Evolutionary conservation across 2,329 filamentous ascomycete species (phyloP).

Genomic region (Fusarium keratoplasticum): DNA sequence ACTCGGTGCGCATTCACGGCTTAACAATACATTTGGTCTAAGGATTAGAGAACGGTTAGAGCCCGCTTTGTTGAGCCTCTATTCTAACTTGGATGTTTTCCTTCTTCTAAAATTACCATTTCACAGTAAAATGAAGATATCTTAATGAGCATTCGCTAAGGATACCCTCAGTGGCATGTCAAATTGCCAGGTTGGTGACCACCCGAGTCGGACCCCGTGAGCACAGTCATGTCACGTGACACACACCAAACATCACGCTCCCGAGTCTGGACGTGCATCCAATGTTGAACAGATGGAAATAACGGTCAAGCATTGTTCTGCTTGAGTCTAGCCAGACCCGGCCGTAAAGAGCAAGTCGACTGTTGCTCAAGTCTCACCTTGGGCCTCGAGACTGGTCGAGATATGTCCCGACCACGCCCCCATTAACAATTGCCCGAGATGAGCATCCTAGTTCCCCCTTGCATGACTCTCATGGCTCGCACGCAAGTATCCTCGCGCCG

Average conservation of each 20-base stretch:
- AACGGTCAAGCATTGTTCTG: conserved; percentile 11
- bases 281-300: not conserved
- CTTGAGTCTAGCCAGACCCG: not conserved
- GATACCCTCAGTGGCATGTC: not conserved
- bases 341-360: not conserved
- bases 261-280: not conserved
- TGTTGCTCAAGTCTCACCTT: not conserved
- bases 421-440: conserved; percentile 7
- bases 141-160: not conserved
- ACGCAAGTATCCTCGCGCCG: conserved; percentile 2
- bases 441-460: conserved; percentile 19
- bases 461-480: conserved; percentile 14
- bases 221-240: conserved; percentile 26
- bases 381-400: not conserved
- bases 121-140: not conserved
- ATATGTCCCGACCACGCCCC: not conserved
- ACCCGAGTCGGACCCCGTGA: not conserved
- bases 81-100: not conserved
- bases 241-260: not conserved
- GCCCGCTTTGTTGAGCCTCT: not conserved
- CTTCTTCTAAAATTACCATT: not conserved
- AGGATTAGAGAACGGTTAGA: not conserved
- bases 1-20: not conserved
- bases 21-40: not conserved
- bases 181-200: not conserved